phyloP scores from a whole-genome alignment of 176 grass and related monocot species.

The Puccinellia tenuiflora region DNA sequence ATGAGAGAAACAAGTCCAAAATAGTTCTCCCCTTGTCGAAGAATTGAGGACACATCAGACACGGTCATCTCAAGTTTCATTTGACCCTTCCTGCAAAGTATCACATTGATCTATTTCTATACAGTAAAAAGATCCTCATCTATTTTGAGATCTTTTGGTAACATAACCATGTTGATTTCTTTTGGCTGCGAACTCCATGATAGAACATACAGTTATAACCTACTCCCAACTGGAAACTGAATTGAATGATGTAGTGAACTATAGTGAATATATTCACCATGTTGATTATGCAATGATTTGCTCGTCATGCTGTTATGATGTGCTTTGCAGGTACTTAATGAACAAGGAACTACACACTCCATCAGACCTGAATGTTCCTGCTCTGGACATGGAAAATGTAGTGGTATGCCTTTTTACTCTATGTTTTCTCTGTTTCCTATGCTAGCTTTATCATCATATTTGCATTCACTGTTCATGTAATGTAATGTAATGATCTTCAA shows the following conservation, averaged over 20 bases:
- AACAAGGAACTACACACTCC: slow-evolving; percentile 30
- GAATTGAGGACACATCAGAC: neutral
- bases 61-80: neutral
- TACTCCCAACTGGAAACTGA: neutral
- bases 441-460: neutral
- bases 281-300: neutral
- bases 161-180: neutral
- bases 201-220: neutral
- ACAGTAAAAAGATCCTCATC: neutral
- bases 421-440: neutral
- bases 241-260: neutral
- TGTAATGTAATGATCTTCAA: neutral
- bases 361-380: slow-evolving; percentile 41
- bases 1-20: neutral
- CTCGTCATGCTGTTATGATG: neutral
- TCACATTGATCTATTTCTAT: neutral
- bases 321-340: slow-evolving; percentile 44
- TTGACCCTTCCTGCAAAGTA: neutral
- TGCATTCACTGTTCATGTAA: neutral
- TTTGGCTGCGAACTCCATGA: neutral
- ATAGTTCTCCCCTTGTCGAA: neutral
- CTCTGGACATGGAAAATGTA: slow-evolving; percentile 49
- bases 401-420: slow-evolving; percentile 35
- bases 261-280: neutral
- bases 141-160: neutral